Evolutionary conservation across 2,329 filamentous ascomycete species (phyloP).

Genomic region (Cytospora schulzeri): DNA sequence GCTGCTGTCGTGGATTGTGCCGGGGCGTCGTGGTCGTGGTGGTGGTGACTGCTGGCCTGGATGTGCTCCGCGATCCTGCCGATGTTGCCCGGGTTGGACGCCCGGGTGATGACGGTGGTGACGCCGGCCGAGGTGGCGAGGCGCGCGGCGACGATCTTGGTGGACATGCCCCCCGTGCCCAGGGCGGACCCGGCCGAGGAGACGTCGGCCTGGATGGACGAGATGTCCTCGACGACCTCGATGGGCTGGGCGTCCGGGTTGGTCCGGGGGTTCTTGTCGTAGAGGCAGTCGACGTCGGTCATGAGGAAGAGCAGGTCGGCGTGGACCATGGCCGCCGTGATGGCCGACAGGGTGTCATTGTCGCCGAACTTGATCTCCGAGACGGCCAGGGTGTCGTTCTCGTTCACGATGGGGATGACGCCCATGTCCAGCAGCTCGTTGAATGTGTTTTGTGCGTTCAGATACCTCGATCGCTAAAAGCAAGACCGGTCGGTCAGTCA

Average conservation of each 20-base stretch:
- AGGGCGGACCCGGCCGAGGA: slow-evolving; percentile 86
- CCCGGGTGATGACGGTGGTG: slow-evolving; percentile 92
- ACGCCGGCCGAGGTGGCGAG: slow-evolving; percentile 93
- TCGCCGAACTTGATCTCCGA: slow-evolving; percentile 99
- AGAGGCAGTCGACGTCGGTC: slow-evolving; percentile 98
- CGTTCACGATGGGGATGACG: slow-evolving; percentile 97
- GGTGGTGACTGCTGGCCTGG: slow-evolving; percentile 57
- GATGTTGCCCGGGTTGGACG: slow-evolving; percentile 92
- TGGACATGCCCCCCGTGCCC: slow-evolving; percentile 95
- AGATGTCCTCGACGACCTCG: slow-evolving; percentile 88
- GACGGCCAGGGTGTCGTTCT: slow-evolving; percentile 96
- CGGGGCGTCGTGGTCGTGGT: slow-evolving; percentile 34
- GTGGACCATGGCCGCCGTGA: slow-evolving; percentile 95
- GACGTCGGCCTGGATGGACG: slow-evolving; percentile 79
- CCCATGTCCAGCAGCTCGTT: slow-evolving; percentile 88
- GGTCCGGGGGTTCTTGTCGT: slow-evolving; percentile 90
- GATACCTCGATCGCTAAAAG: slow-evolving; percentile 78
- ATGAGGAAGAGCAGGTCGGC: slow-evolving; percentile 96
- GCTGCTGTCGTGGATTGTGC: slow-evolving; percentile 45
- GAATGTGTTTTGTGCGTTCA: slow-evolving; percentile 96
- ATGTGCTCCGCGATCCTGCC: slow-evolving; percentile 81
- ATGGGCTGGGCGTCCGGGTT: slow-evolving; percentile 87
- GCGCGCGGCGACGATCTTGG: slow-evolving; percentile 91
- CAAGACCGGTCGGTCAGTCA: slow-evolving; percentile 30
- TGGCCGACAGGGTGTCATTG: slow-evolving; percentile 95